Conservation (phyloP, 257 asterid genomes). For the Solanum commersonii region DNA sequence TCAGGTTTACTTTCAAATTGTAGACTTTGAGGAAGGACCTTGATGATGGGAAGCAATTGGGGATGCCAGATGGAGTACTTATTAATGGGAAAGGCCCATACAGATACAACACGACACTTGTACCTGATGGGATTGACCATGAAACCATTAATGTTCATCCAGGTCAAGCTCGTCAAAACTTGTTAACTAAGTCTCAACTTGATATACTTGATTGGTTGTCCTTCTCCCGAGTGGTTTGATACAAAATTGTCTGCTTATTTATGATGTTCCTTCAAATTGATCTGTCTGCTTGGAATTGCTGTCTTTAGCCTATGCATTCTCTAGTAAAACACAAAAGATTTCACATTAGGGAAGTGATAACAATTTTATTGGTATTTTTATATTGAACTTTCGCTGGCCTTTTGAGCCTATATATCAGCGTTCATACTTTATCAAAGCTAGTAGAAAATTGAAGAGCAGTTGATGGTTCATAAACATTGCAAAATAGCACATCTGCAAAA, state of each 20-base stretch:
- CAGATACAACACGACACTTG: slow-evolving; percentile 65
- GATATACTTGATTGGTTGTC: background rate
- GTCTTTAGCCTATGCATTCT: background rate
- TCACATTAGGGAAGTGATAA: background rate
- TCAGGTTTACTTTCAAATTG: background rate
- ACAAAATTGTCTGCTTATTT: background rate
- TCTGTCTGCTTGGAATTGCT: background rate
- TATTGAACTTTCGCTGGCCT: background rate
- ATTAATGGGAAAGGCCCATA: slow-evolving; percentile 96
- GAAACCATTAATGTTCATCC: slow-evolving; percentile 84
- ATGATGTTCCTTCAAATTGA: background rate
- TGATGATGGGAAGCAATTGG: slow-evolving; percentile 61
- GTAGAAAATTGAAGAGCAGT: background rate
- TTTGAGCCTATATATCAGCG: background rate
- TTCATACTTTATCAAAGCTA: background rate
- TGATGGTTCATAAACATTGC: background rate
- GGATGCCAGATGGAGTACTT: slow-evolving; percentile 95
- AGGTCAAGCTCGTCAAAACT: slow-evolving; percentile 30
- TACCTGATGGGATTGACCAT: slow-evolving; percentile 73
- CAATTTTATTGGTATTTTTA: background rate
- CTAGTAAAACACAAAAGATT: background rate
- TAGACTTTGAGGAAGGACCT: slow-evolving; percentile 63
- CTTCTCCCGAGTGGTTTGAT: background rate
- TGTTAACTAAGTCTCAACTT: background rate
- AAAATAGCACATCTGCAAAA: background rate